Conservation (phyloP, 1,284 basidiomycete genomes). For the Puccinia triticina region DNA sequence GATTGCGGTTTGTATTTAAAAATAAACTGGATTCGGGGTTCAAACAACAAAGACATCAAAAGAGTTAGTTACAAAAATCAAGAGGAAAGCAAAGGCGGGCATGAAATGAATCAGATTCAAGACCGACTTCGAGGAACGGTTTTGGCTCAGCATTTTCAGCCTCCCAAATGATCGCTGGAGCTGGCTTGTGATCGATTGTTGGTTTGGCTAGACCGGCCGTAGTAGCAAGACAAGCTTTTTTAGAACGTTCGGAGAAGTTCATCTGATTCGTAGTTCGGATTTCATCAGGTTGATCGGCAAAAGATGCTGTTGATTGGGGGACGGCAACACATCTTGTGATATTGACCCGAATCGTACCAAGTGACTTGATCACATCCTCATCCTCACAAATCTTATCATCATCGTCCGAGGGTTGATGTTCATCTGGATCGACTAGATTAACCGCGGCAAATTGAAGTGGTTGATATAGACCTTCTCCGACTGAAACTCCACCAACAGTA, state of each 20-base stretch:
- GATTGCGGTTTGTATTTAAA: conserved; percentile 26
- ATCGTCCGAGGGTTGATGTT: too few species aligned
- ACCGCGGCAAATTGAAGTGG: conserved; percentile 17
- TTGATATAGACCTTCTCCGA: too few species aligned
- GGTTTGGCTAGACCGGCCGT: not conserved
- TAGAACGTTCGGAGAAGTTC: conserved; percentile 31
- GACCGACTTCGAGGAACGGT: not conserved
- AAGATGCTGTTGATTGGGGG: not conserved
- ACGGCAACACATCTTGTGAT: not conserved
- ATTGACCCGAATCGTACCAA: conserved; percentile 16
- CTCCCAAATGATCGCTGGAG: not conserved
- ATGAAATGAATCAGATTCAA: not conserved
- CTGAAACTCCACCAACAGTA: too few species aligned
- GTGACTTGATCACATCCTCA: conserved; percentile 28
- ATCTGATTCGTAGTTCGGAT: conserved; percentile 23
- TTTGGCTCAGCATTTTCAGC: not conserved
- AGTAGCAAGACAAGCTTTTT: not conserved
- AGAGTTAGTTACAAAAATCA: not conserved
- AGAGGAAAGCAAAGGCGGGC: not conserved
- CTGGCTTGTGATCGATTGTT: not conserved
- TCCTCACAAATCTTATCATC: not conserved
- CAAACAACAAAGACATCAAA: not conserved
- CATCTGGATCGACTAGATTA: conserved; percentile 28
- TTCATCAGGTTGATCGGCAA: not conserved
- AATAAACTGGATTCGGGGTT: conserved; percentile 29